Evolutionary conservation across 75 land plant genomes (phyloP), one percentile per base, ranked within the genome.

Genomic region (Picea glauca): DNA sequence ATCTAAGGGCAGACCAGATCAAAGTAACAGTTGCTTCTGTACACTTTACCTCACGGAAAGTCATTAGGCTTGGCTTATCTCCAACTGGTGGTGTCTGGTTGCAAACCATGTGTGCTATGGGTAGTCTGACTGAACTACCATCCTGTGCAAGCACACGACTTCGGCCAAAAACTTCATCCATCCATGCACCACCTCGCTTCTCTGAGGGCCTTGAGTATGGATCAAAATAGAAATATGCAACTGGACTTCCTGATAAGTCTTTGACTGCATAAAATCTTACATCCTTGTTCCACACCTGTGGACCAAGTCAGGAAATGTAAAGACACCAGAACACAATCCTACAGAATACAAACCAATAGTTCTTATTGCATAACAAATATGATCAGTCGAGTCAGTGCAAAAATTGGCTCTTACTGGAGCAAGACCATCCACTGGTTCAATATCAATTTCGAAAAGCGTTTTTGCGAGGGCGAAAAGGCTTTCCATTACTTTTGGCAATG

Each of bases 121-220:
- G 96, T 73, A 95, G 75, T 85, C 98, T 87, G 14, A 84, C 81
- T 43, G 82, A 58, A 43, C 83, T 65, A 66, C 90, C 92, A 85
- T 91, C 79, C 14, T 80, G 89, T 78, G 95, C 89, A 77, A 93
- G 81, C 32, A 88, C 83, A 78, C 84, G 82, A 76, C 98, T 95
- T 67, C 98, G 91, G 60, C 87, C 76, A 82, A 93, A 83, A 78
- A 95, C 98, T 75, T 90, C 93, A 87, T 95, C 89, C 98, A 95
- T 95, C 98, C 98, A 95, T 66, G 98, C 98, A 76, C 98, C 98
- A 80, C 96, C 98, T 35, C 92, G 86, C 78, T 95, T 95, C 76
- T 95, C 98, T 74, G 98, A 83, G 73, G 98, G 96, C 82, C 98
- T 92, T 12, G 98, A 91, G 78, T 95, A 95, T 54, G 98, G 98